Base-by-base conservation (phyloP, 1,284 basidiomycete genomes). In the Fomitopsis schrenkii region DNA sequence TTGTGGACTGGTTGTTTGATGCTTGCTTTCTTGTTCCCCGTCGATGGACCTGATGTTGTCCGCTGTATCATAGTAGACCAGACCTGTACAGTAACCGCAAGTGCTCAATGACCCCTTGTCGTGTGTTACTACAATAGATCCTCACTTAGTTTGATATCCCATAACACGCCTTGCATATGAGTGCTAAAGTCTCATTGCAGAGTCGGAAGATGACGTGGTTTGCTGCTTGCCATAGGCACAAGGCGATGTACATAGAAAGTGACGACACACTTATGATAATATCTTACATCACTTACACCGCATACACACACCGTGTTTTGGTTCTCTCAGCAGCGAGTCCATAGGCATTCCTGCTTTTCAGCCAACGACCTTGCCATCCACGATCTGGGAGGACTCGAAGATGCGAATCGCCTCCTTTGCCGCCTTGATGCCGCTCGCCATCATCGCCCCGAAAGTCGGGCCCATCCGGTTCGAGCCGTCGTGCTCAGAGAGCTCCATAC, bases 401-500 rank as follows among this genome's bases (percentile, higher is more conserved):
- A 88, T 78, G 57, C 82, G 84, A 58, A 90, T 83, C 1, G 90
- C 89, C 71, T 91, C 89, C 63, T 85, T 82, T 3, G 90, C 90
- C 22, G 90, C 91, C 71, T 90, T 92, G 71, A 90, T 82, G 15
- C 91, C 91, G 68, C 86, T 88, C 7, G 80, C 87, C 76, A 93
- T 87, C 90, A 93, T 93, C 1, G 87, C 91, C 36, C 90, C 90
- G 68, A 93, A 93, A 8, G 90, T 91, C 9, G 90, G 89, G 1
- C 90, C 89, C 89, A 72, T 73, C 40, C 92, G 82, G 76, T 90
- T 90, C 58, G 86, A 86, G 28, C 91, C 91, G 71, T 94, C 91
- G 70, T 91, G 87, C 74, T 94, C 91, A 22, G 88, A 88, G 30
- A 94, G 79, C 74, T 94, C 92, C 92, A 93, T 94, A 19, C 91